phyloP scores from a whole-genome alignment of 2,329 filamentous ascomycete genomes.

The Grosmannia serpens region DNA sequence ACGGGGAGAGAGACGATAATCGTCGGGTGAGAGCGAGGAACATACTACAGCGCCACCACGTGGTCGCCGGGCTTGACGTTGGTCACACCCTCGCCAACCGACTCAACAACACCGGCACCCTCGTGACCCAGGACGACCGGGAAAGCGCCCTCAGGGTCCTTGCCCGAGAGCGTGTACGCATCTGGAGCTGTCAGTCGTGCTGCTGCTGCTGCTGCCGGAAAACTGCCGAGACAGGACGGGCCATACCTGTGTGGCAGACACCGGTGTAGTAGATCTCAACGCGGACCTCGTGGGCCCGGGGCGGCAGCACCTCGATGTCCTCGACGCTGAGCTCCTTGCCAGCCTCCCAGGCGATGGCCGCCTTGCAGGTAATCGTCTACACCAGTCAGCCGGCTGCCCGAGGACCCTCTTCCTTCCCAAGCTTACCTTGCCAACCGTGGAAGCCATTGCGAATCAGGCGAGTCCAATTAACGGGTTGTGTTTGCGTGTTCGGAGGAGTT shows the following conservation, averaged over 20 bases:
- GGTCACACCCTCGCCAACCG: constrained; percentile 82
- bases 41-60: constrained; percentile 77
- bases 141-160: constrained; percentile 93
- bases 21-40: constrained; percentile 11
- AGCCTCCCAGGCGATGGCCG: constrained; percentile 94
- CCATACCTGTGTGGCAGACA: constrained; percentile 87
- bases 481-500: neutral
- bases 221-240: too few species aligned
- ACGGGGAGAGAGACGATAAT: neutral
- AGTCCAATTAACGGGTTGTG: neutral
- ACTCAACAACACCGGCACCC: constrained; percentile 85
- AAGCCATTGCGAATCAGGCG: constrained; percentile 27
- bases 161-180: constrained; percentile 89
- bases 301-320: constrained; percentile 83
- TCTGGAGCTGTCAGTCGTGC: constrained; percentile 30
- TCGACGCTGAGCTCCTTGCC: constrained; percentile 82
- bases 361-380: constrained; percentile 96
- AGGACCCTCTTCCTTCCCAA: neutral
- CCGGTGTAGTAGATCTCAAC: constrained; percentile 97
- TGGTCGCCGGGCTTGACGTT: constrained; percentile 87
- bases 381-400: constrained; percentile 2
- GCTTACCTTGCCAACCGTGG: constrained; percentile 41
- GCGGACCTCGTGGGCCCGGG: constrained; percentile 86
- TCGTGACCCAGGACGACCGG: constrained; percentile 83
- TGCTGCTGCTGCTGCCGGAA: too few species aligned